Conservation (phyloP, 2,329 filamentous ascomycete genomes). For the Aureobasidium namibiae region DNA sequence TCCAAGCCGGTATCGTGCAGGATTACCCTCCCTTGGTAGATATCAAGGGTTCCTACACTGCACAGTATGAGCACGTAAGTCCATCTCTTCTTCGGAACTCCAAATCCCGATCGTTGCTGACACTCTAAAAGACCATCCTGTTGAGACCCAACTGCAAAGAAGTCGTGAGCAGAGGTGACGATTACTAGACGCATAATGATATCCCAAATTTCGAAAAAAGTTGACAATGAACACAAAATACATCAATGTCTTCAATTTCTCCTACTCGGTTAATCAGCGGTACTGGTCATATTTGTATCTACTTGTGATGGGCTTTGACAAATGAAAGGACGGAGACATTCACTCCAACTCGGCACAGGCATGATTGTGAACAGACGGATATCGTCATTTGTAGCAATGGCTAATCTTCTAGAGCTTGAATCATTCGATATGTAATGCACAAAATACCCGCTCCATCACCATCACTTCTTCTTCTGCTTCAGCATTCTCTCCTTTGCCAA, state of each 20-base stretch:
- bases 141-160: conserved; percentile 34
- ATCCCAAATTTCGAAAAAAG: background rate
- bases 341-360: background rate
- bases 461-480: conserved; percentile 10
- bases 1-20: conserved; percentile 50
- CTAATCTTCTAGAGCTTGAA: background rate
- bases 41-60: conserved; percentile 52
- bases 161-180: conserved; percentile 33
- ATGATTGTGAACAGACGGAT: background rate
- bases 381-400: background rate
- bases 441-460: background rate
- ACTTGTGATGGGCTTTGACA: background rate
- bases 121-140: conserved; percentile 29
- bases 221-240: background rate
- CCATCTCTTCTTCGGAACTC: background rate
- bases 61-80: conserved; percentile 55
- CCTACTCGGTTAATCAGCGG: no score
- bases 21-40: conserved; percentile 50
- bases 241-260: no score
- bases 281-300: no score
- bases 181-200: conserved; percentile 20
- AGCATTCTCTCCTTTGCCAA: background rate
- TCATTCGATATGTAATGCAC: no score
- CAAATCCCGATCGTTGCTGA: conserved; percentile 6
- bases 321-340: background rate